Conservation (phyloP, 345 rosid species). For the Dipteronia sinensis region DNA sequence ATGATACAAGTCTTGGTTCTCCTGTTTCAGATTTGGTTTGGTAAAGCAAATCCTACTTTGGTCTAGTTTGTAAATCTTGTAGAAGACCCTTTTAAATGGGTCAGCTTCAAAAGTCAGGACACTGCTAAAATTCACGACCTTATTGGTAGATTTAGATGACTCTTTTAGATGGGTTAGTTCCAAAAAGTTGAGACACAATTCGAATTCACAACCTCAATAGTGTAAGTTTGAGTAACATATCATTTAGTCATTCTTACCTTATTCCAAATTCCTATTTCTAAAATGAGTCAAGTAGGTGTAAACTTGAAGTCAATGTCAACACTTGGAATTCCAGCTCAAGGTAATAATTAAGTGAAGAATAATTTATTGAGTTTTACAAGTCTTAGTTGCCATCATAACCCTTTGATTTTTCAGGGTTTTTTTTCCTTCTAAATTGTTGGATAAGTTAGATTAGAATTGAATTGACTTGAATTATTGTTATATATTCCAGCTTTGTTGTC, state of each 20-base stretch:
- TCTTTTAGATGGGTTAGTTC: too few species aligned
- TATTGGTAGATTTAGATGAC: too few species aligned
- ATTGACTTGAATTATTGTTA: slow-evolving; percentile 7
- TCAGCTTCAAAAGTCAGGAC: background rate
- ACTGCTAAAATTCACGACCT: too few species aligned
- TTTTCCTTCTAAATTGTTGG: slow-evolving; percentile 9
- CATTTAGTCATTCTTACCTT: too few species aligned
- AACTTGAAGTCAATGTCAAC: slow-evolving; percentile 34
- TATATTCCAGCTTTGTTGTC: background rate
- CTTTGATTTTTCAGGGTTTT: background rate
- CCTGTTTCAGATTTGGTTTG: slow-evolving; percentile 4
- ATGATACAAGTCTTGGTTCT: too few species aligned
- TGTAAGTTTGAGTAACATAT: too few species aligned
- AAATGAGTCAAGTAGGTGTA: slow-evolving; percentile 28
- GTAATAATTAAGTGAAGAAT: background rate
- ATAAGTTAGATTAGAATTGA: slow-evolving; percentile 5
- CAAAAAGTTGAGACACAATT: too few species aligned
- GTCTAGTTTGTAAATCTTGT: background rate
- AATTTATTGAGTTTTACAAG: background rate
- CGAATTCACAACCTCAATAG: too few species aligned
- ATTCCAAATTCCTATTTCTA: slow-evolving; percentile 14
- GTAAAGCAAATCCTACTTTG: background rate
- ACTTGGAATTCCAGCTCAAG: background rate
- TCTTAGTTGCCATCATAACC: slow-evolving; percentile 6
- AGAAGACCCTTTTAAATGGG: slow-evolving; percentile 11